Conservation (phyloP, 2,329 filamentous ascomycete species). For the Hymenoscyphus fructigenus region DNA sequence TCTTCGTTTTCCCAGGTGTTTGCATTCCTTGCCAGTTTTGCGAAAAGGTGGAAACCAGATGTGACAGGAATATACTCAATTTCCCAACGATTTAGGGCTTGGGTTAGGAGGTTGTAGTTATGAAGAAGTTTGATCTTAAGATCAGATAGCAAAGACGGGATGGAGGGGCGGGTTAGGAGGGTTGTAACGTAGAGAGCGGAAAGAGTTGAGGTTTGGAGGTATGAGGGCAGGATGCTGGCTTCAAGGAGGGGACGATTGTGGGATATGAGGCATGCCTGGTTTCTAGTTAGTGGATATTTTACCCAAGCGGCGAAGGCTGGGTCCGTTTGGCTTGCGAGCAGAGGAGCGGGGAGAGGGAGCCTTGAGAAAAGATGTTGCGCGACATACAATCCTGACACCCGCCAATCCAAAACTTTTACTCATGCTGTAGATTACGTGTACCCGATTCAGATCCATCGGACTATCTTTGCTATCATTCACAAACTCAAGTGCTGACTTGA, state of each 20-base stretch:
- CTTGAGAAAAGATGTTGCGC: neutral
- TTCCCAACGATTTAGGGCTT: neutral
- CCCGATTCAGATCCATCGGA: neutral
- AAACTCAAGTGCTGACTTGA: neutral
- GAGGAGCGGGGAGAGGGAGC: too few relatives aligned
- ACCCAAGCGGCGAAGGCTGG: too few relatives aligned
- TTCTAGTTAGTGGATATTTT: too few relatives aligned
- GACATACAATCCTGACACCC: slow-evolving; percentile 9
- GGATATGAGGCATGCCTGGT: slow-evolving; percentile 13
- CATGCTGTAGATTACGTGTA: slow-evolving; percentile 1
- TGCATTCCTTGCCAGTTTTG: neutral
- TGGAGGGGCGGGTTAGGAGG: slow-evolving; percentile 10
- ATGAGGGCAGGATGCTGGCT: neutral
- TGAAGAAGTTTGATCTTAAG: slow-evolving; percentile 1
- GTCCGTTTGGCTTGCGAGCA: too few relatives aligned
- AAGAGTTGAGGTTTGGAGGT: slow-evolving; percentile 10
- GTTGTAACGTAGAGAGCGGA: slow-evolving; percentile 7
- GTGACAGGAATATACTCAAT: slow-evolving; percentile 9
- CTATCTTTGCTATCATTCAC: neutral
- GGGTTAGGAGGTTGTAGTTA: neutral
- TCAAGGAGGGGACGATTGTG: slow-evolving; percentile 10
- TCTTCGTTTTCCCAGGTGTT: slow-evolving; percentile 11
- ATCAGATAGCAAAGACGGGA: neutral
- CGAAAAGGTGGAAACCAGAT: slow-evolving; percentile 13
- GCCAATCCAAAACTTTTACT: slow-evolving; percentile 7